Percentiles rank a stretch among this genome's conserved stretches.
These are phyloP conservation scores for Lepraria neglecta DNA, from an alignment of 495 filamentous ascomycete species.

Conservation along the genomic window DNA sequence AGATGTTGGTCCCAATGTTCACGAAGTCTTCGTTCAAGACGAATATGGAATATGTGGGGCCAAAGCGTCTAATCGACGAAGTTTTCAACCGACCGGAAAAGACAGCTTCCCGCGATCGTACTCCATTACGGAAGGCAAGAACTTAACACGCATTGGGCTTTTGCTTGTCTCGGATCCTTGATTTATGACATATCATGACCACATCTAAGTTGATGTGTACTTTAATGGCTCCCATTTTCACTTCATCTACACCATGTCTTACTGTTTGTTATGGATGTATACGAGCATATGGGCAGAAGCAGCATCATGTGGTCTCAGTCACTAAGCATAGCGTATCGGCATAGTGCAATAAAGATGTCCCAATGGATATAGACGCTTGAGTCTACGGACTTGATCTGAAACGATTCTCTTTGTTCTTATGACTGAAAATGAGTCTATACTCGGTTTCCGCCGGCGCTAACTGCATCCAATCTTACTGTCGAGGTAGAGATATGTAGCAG, in stretches of 20 bases:
- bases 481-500: constrained; percentile 4
- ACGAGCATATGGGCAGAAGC: constrained; percentile 6
- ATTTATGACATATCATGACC: constrained; percentile 1
- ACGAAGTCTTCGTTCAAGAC: constrained; percentile 53
- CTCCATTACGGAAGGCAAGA: constrained; percentile 17
- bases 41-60: constrained; percentile 61
- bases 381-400: not conserved
- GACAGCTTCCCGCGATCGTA: constrained; percentile 19
- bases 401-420: not conserved
- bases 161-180: constrained; percentile 5
- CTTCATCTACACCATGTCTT: not conserved
- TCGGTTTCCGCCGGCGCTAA: not conserved
- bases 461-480: not conserved
- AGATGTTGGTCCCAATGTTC: constrained; percentile 49
- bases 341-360: constrained; percentile 6
- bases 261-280: not conserved
- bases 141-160: not conserved
- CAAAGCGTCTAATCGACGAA: constrained; percentile 70
- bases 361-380: not conserved
- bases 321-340: not conserved
- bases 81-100: constrained; percentile 59
- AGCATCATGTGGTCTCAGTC: not conserved
- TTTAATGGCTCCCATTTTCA: not conserved
- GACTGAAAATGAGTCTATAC: not conserved
- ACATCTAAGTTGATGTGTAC: not conserved